These are phyloP conservation scores for Boletellus sp. DNA, from an alignment of 768 basidiomycete genomes.

Conservation along the genomic window DNA sequence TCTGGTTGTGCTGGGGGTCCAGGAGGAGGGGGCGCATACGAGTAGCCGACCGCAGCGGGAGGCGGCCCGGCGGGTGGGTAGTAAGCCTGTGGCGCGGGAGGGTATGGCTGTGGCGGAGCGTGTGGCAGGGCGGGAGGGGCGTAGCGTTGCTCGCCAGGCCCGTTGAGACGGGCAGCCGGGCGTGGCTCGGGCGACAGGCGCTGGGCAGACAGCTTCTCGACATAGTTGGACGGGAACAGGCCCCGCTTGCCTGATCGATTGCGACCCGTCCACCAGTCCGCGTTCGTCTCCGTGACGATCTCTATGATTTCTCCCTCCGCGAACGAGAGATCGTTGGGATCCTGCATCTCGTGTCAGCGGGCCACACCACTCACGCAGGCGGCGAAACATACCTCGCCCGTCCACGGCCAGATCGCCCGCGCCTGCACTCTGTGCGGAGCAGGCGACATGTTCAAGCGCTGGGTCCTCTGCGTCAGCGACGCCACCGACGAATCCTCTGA, in stretches of 20 bases:
- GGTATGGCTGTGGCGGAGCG: constrained; percentile 15
- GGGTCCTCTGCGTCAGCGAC: constrained; percentile 21
- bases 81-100: constrained; percentile 16
- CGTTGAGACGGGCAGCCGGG: constrained; percentile 7
- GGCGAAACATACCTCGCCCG: constrained; percentile 22
- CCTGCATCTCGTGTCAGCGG: constrained; percentile 39
- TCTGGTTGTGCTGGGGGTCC: constrained; percentile 36
- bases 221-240: constrained; percentile 76
- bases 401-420: constrained; percentile 30
- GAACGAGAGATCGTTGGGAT: constrained; percentile 76
- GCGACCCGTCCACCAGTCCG: constrained; percentile 88
- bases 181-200: constrained; percentile 22
- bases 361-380: background rate
- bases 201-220: constrained; percentile 49
- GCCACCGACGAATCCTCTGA: constrained; percentile 16
- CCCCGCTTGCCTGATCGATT: constrained; percentile 57
- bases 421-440: constrained; percentile 23
- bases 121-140: constrained; percentile 16
- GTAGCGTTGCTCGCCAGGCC: constrained; percentile 11
- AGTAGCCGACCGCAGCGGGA: constrained; percentile 9
- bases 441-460: constrained; percentile 26
- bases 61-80: constrained; percentile 12
- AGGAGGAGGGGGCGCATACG: constrained; percentile 25
- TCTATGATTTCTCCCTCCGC: constrained; percentile 72
- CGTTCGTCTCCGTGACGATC: constrained; percentile 76